Evolutionary conservation across 345 rosid genomes (phyloP).

Genomic region (Luvunga scandens): DNA sequence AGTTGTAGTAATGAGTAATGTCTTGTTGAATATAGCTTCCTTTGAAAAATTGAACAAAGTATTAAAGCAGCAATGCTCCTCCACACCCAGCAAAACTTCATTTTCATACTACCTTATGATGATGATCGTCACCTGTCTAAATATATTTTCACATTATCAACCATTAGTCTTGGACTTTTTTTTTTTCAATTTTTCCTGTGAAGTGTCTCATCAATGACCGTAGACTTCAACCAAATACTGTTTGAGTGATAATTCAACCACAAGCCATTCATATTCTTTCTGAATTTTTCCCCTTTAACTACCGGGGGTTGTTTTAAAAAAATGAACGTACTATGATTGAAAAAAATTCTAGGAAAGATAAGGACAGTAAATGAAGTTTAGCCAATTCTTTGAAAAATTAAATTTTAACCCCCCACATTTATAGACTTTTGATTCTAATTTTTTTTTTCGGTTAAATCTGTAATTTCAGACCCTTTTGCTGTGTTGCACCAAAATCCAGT

Average conservation of each 20-base stretch:
- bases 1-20: not conserved
- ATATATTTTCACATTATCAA: no score
- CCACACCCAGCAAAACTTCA: constrained; percentile 9
- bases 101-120: not conserved
- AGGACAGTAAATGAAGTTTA: not conserved
- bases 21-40: not conserved
- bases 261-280: not conserved
- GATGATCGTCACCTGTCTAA: no score
- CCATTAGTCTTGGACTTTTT: not conserved
- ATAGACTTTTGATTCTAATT: not conserved
- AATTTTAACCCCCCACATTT: not conserved
- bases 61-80: not conserved
- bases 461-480: not conserved
- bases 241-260: not conserved
- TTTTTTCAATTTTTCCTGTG: not conserved
- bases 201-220: not conserved
- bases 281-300: not conserved
- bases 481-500: not conserved
- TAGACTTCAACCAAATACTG: not conserved
- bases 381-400: no score
- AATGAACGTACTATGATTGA: no score
- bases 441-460: no score
- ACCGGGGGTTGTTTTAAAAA: no score
- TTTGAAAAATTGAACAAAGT: not conserved
- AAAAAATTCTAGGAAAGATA: not conserved